Base-by-base conservation (phyloP, 495 filamentous ascomycete genomes). In the Baudoinia panamericana region DNA sequence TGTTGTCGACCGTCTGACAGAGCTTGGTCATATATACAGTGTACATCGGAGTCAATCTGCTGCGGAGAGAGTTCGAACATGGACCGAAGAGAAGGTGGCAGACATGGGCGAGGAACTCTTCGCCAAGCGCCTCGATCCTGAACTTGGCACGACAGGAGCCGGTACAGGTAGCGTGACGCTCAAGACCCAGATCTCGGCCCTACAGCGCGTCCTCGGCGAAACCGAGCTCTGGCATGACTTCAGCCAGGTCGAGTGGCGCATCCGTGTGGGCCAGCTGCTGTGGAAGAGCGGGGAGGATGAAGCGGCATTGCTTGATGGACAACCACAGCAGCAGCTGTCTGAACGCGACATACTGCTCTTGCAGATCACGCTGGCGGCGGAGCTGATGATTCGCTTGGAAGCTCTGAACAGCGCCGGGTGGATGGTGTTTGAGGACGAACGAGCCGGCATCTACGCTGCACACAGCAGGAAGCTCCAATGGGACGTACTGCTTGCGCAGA, bases 321-420 rank as follows among this genome's bases (percentile, higher is more conserved):
- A 46, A 21, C 40, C 32, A 5, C 51, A 60, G 52, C 40, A 33
- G 4, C 51, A 60, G 52, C 50, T 60, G 32, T 59, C 61, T 30
- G 72, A 78, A 42, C 71, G 80, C 46, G 84, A 84, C 41, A 84
- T 82, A 73, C 58, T 88, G 17, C 61, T 93, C 5, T 64, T 93
- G 9, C 84, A 93, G 58, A 74, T 90, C 46, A 62, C 84, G 16
- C 65, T 93, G 13, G 65, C 82, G 5, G 81, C 75, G 26, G 84
- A 93, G 56, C 67, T 93, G 17, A 67, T 88, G 8, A 59, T 86
- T 15, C 75, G 84, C 12, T 58, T 90, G 3, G 80, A 87, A 46
- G 74, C 75, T 3, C 10, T 46, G 27, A 36, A 40, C 10, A 10
- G 11, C 5, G 12, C 30, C 12, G 16, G 31, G 9, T n/a, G 11